Percentiles rank a stretch among this genome's conserved stretches.
Conservation (phyloP, 176 grass and related monocot species). For the Cenchrus fungigraminus region DNA sequence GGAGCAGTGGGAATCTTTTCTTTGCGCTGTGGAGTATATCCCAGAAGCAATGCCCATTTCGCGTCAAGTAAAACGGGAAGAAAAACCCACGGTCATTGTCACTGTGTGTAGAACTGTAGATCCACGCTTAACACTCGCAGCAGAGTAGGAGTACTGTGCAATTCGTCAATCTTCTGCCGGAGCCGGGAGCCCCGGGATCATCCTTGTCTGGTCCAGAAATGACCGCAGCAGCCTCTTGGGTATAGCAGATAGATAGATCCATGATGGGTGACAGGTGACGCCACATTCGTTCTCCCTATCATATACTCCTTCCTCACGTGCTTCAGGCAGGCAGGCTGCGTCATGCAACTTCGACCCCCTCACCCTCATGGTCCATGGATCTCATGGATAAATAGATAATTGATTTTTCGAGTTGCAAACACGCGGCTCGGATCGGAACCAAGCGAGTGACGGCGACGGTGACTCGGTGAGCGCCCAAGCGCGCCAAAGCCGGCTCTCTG, state of each 20-base stretch:
- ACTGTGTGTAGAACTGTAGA: too few species aligned
- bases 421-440: background rate
- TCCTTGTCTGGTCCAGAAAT: background rate
- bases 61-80: background rate
- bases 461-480: background rate
- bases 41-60: background rate
- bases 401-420: background rate
- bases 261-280: background rate
- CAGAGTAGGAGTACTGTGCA: too few species aligned
- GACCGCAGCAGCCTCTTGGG: background rate
- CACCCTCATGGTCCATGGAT: too few species aligned
- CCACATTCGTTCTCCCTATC: background rate
- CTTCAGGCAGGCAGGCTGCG: background rate
- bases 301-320: background rate
- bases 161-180: too few species aligned
- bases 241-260: background rate
- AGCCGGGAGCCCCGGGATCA: too few species aligned
- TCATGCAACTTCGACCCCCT: background rate
- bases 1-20: background rate
- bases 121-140: too few species aligned
- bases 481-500: background rate
- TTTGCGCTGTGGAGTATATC: background rate
- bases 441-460: background rate
- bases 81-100: too few species aligned
- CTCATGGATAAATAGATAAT: background rate